Percentiles rank a stretch among this genome's conserved stretches.
Conservation (phyloP, 225 moss, liverwort and hornwort species). For the Pseudoscleropodium purum region DNA sequence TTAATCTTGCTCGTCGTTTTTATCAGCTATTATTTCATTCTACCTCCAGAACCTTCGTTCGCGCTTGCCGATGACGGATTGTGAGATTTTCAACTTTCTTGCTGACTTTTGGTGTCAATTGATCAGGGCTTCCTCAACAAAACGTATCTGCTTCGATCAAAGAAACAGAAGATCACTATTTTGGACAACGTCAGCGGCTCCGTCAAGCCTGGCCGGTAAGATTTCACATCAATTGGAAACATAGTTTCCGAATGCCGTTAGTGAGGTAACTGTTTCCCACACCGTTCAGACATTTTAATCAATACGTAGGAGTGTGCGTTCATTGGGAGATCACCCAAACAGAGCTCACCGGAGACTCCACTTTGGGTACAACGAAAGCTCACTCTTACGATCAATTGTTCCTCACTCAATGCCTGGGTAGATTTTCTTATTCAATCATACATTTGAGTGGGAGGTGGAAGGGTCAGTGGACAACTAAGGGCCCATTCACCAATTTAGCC, state of each 20-base stretch:
- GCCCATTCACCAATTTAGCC: neutral
- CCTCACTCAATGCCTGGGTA: neutral
- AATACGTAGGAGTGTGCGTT: neutral
- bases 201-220: constrained; percentile 42
- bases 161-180: constrained; percentile 33
- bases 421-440: neutral
- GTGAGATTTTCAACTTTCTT: neutral
- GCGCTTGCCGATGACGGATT: neutral
- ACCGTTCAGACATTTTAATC: neutral
- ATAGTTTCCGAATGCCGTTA: no score
- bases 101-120: neutral
- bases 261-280: neutral
- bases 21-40: neutral
- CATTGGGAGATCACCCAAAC: neutral
- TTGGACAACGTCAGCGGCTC: constrained; percentile 33
- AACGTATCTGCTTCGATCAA: constrained; percentile 16
- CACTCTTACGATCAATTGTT: neutral
- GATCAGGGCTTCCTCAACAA: constrained; percentile 14
- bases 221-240: neutral
- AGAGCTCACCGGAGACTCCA: neutral
- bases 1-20: neutral
- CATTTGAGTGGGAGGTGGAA: neutral
- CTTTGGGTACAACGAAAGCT: neutral
- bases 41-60: neutral
- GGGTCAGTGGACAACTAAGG: neutral